These are phyloP conservation scores for Oryza coarctata DNA, from an alignment of 176 grass and related monocot genomes.

Conservation along the genomic window DNA sequence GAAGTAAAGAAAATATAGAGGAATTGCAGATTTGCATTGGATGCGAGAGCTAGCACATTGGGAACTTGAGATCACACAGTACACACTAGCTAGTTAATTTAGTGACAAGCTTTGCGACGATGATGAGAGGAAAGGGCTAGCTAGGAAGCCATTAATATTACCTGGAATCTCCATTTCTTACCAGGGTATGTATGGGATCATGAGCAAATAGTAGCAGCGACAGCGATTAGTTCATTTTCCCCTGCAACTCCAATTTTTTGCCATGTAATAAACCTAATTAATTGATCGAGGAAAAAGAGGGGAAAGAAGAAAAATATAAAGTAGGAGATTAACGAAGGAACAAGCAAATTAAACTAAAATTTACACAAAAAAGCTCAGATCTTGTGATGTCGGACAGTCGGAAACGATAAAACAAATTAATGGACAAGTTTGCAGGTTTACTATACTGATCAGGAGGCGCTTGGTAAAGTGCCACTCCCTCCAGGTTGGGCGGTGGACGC, in stretches of 20 bases:
- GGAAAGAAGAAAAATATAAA: neutral
- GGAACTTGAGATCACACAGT: neutral
- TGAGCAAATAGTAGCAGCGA: conserved; percentile 13
- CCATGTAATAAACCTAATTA: conserved; percentile 33
- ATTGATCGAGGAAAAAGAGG: neutral
- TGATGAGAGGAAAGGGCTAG: neutral
- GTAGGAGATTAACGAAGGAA: conserved; percentile 13
- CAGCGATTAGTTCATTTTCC: conserved; percentile 17
- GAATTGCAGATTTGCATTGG: neutral
- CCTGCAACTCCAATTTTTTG: conserved; percentile 14
- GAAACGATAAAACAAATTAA: conserved; percentile 18
- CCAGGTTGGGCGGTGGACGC: conserved; percentile 12
- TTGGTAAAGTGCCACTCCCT: conserved; percentile 32
- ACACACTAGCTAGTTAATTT: neutral
- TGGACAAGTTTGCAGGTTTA: conserved; percentile 43
- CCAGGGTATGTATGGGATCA: conserved; percentile 22
- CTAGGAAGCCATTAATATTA: conserved; percentile 10
- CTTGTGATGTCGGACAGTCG: conserved; percentile 19
- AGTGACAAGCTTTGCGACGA: neutral
- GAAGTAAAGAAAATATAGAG: neutral
- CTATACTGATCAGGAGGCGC: conserved; percentile 41
- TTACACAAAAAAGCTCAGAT: conserved; percentile 38
- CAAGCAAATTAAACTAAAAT: conserved; percentile 8
- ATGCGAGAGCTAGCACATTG: neutral
- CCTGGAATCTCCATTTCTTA: conserved; percentile 34